These are phyloP conservation scores for Phytopythium helicoides DNA, from an alignment of 352 stramenopile genomes.

Conservation along the genomic window DNA sequence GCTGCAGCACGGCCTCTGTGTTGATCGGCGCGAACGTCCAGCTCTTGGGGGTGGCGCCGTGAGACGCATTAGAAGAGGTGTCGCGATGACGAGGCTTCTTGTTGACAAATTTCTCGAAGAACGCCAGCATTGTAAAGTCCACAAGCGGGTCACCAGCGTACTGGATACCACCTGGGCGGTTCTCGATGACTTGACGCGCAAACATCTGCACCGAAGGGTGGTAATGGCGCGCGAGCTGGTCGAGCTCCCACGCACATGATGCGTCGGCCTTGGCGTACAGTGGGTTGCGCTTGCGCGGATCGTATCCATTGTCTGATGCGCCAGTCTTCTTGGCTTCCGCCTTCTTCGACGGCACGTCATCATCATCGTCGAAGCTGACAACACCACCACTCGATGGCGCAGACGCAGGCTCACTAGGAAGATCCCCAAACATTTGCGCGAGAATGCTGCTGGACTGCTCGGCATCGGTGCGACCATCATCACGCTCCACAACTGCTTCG, in stretches of 20 bases:
- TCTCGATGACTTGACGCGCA: constrained; percentile 73
- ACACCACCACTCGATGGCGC: constrained; percentile 8
- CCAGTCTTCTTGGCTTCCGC: constrained; percentile 10
- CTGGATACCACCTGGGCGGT: constrained; percentile 61
- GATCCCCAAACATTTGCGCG: constrained; percentile 62
- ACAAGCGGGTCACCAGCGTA: constrained; percentile 96
- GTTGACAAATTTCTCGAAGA: constrained; percentile 99
- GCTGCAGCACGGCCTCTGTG: constrained; percentile 61
- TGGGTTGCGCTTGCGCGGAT: constrained; percentile 87
- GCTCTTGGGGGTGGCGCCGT: constrained; percentile 39
- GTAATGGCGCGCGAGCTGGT: constrained; percentile 91
- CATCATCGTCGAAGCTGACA: constrained; percentile 42
- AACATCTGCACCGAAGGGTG: constrained; percentile 96
- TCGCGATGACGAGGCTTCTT: constrained; percentile 91
- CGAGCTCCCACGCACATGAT: constrained; percentile 92
- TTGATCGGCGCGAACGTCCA: constrained; percentile 73
- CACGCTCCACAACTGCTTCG: constrained; percentile 14
- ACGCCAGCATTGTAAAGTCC: constrained; percentile 96
- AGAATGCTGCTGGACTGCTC: constrained; percentile 56
- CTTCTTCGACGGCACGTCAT: not conserved
- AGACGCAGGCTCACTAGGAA: constrained; percentile 9
- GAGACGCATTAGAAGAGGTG: constrained; percentile 4
- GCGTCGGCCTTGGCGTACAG: constrained; percentile 71
- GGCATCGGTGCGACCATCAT: constrained; percentile 48
- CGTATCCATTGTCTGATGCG: constrained; percentile 46